Conservation (phyloP, 208 protist species). For the Acanthamoeba lenticulata region DNA sequence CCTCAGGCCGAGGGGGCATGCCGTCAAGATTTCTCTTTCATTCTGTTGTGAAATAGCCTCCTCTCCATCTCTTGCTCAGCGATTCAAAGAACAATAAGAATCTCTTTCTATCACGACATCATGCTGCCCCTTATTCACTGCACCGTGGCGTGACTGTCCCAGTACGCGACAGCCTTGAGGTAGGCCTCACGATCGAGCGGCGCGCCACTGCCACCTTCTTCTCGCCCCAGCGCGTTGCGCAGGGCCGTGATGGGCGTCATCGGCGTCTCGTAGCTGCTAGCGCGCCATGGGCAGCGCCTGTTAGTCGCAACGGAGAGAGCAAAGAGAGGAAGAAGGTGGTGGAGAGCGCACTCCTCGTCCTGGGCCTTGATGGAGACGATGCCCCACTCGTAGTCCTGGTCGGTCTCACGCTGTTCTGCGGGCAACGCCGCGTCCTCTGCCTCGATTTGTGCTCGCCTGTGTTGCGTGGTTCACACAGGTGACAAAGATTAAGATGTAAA, state of each 20-base stretch:
- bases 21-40: no score
- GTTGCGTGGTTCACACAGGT: background rate
- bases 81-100: background rate
- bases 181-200: constrained; percentile 23
- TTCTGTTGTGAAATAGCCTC: background rate
- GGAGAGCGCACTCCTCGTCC: background rate
- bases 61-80: background rate
- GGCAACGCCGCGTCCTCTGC: constrained; percentile 18
- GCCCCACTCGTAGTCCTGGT: constrained; percentile 47
- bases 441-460: constrained; percentile 30
- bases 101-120: background rate
- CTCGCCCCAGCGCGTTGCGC: constrained; percentile 17
- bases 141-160: constrained; percentile 28
- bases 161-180: constrained; percentile 29
- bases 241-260: constrained; percentile 58
- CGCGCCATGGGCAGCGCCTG: background rate
- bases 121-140: background rate
- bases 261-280: constrained; percentile 5
- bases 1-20: no score
- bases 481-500: background rate
- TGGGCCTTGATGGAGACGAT: constrained; percentile 60
- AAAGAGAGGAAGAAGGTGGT: background rate
- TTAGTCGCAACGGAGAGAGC: background rate
- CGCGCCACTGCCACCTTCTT: constrained; percentile 22
- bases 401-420: background rate